Evolutionary conservation across 768 basidiomycete genomes (phyloP), one percentile per base, ranked within the genome.

Genomic region (Rubroboletus satanas): DNA sequence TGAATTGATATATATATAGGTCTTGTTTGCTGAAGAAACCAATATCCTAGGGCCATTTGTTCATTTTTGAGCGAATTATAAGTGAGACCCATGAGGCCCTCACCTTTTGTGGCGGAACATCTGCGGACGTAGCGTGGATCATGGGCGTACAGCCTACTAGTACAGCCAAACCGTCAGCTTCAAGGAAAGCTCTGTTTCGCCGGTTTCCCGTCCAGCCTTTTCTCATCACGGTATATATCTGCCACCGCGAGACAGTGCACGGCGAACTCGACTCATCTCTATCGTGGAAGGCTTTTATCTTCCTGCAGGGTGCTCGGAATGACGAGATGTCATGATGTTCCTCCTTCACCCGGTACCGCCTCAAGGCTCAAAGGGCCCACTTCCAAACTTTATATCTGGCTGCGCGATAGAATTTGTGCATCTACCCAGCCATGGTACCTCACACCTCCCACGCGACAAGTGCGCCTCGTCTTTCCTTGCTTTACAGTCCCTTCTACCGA

Each of bases 341-440:
- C 42, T 36, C 54, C 21, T 28, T 44, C 17, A 6, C 15, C 15
- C 9, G 17, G 21, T 45, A 32, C 37, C 39, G 45, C 38, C 37
- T 14, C 38, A 18, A 38, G 5, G 38, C n/a, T n/a, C 46, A 2
- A 11, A 5, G 7, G 32, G 42, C 26, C 26, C 26, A 3, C 18
- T 21, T 18, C 32, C 10, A 47, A 44, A 44, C 31, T 32, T 23
- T 53, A 59, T 58, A 52, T 59, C 18, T 49, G 31, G 42, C 18
- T 21, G 21, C n/a, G 26, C 23, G 18, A 32, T 21, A 31, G 32
- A 17, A 23, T 26, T 37, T 37, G 14, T 18, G 29, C 33, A 32
- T 44, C 36, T 26, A 46, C 29, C 42, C n/a, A 37, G n/a, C 32
- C 41, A 58, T 62, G 61, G 18, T 38, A 32, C 51, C 47, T 18